Evolutionary conservation across 371 early-diverging fungal species (phyloP).

Genomic region (Mortierella sp.): DNA sequence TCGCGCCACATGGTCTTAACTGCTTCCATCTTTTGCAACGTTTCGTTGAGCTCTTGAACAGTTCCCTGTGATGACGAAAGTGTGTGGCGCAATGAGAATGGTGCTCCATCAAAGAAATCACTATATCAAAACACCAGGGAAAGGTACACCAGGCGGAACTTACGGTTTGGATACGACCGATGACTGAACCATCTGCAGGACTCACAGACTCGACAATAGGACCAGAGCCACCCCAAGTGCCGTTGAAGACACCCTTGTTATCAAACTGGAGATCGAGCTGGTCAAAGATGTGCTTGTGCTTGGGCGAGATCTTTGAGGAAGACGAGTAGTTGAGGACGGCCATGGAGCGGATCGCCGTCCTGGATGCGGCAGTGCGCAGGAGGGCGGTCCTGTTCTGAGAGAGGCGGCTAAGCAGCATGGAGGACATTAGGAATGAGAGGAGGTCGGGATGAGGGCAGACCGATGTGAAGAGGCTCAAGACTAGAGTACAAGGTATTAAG

Average conservation of each 20-base stretch:
- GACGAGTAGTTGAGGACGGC: slow-evolving; percentile 52
- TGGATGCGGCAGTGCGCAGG: slow-evolving; percentile 47
- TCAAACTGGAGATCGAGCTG: slow-evolving; percentile 77
- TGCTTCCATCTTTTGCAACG: slow-evolving; percentile 69
- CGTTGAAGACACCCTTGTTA: slow-evolving; percentile 91
- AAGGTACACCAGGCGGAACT: slow-evolving; percentile 15
- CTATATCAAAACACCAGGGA: not conserved
- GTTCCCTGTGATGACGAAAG: slow-evolving; percentile 53
- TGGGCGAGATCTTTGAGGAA: slow-evolving; percentile 30
- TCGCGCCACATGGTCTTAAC: slow-evolving; percentile 80
- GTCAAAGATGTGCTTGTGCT: slow-evolving; percentile 66
- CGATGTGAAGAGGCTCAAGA: not conserved
- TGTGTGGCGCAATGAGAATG: not conserved
- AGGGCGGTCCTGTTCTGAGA: slow-evolving; percentile 37
- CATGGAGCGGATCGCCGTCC: slow-evolving; percentile 50
- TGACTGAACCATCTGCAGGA: slow-evolving; percentile 90
- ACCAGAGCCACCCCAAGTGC: slow-evolving; percentile 89
- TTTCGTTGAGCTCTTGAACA: slow-evolving; percentile 60
- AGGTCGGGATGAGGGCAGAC: slow-evolving; percentile 2
- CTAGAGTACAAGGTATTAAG: slow-evolving; percentile 1
- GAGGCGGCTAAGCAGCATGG: slow-evolving; percentile 42
- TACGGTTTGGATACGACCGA: slow-evolving; percentile 85
- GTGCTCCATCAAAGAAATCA: slow-evolving; percentile 4
- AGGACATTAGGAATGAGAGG: slow-evolving; percentile 30
- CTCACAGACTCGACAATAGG: slow-evolving; percentile 79